phyloP scores from a whole-genome alignment of 169 alveolate species.

The Eimeria praecox region DNA sequence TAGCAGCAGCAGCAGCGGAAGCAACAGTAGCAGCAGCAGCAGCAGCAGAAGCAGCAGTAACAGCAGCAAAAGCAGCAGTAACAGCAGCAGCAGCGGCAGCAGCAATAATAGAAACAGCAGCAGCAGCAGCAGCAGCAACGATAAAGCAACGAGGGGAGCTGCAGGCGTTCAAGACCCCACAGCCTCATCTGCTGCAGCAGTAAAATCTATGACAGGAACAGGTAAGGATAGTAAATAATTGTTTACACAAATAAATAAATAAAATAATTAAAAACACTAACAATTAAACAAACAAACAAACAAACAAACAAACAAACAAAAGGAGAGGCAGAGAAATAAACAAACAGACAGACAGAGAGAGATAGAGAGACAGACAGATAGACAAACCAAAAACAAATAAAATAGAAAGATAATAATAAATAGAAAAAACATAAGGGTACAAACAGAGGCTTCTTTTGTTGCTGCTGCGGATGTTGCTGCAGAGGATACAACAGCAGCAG shows the following conservation, averaged over 20 bases:
- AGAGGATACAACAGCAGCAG: neutral
- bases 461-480: neutral
- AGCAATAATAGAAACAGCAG: slow-evolving; percentile 27
- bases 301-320: too few species aligned
- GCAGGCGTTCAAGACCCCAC: too few species aligned
- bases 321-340: too few species aligned
- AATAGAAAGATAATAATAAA: too few species aligned
- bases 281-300: too few species aligned
- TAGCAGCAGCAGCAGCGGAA: neutral
- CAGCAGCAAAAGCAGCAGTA: slow-evolving; percentile 3
- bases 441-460: neutral
- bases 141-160: neutral
- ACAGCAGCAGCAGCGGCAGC: slow-evolving; percentile 1
- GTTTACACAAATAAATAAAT: too few species aligned
- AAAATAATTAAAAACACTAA: too few species aligned
- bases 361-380: neutral
- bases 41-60: slow-evolving; percentile 8
- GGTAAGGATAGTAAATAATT: too few species aligned
- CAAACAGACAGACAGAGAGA: too few species aligned
- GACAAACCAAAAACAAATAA: too few species aligned
- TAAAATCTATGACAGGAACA: too few species aligned
- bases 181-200: too few species aligned
- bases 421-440: neutral
- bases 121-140: slow-evolving; percentile 16
- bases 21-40: neutral